Base-by-base conservation (phyloP, 768 basidiomycete species). In the Trametes elegans region DNA sequence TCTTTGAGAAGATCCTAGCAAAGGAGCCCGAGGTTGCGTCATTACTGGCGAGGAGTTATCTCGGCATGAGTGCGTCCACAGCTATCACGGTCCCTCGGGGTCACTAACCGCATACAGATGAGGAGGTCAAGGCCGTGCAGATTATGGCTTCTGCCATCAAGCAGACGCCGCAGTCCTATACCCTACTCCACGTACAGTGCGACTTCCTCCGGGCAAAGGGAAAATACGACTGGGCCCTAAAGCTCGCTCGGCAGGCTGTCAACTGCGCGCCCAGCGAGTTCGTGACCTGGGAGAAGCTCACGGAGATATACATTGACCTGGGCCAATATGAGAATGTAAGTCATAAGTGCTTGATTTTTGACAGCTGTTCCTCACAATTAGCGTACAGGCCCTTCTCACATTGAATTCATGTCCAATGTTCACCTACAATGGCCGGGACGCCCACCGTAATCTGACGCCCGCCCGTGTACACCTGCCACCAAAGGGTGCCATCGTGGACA, bases 341-440 rank as follows among this genome's bases (percentile, higher is more conserved):
- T 49, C 42, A 68, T 13, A 18, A 47, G 24, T 18, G 18, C 23
- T 31, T 23, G 10, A 9, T 7, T 11, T 18, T 19, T 19, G 24
- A 18, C 23, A 23, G 9, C 14, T 27, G 18, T 24, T 18, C 32
- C 35, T 14, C 11, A 49, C 9, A n/a, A 36, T 50, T 45, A 38
- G 21, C 24, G 26, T 13, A 7, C 42, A 78, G 78, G 93, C 94
- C 0, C 76, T 98, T 13, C 76, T 98, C 36, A 97, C 96, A 1
- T 82, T 98, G 44, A 98, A 98, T 68, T 98, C 95, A n/a, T 98
- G 97, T 74, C 95, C 96, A 2, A 98, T 99, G 97, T 99, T 99
- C 73, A 98, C 97, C 7, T 98, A 90, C 74, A 97, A 97, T 66
- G 96, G 97, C 39, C 85, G 95, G 19, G 97, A 99, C 69, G 78